phyloP scores from a whole-genome alignment of 2,329 filamentous ascomycete species.

The Podosphaera xanthii region DNA sequence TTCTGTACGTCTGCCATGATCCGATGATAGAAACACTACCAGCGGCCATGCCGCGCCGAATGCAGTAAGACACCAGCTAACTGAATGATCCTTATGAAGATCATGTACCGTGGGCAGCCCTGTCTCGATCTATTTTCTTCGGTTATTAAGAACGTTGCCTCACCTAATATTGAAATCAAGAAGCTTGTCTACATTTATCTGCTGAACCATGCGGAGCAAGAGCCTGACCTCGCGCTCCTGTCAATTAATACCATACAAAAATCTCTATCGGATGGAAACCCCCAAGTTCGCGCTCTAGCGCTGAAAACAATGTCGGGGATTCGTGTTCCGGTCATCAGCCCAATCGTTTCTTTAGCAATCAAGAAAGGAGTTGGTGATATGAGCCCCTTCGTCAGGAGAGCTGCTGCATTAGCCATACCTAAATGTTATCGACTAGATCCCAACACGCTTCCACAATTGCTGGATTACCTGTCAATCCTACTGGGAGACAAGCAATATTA shows the following conservation, averaged over 20 bases:
- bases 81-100: conserved; percentile 26
- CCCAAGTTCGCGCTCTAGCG: conserved; percentile 75
- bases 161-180: conserved; percentile 81
- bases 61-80: neutral
- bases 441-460: conserved; percentile 57
- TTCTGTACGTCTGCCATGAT: conserved; percentile 32
- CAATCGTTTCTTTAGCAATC: conserved; percentile 89
- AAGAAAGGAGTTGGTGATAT: conserved; percentile 86
- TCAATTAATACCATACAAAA: conserved; percentile 99
- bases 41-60: neutral
- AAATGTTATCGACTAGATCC: conserved; percentile 90
- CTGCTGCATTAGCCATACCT: conserved; percentile 78
- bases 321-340: conserved; percentile 88
- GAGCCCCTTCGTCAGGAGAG: conserved; percentile 81
- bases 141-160: conserved; percentile 93
- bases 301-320: conserved; percentile 95
- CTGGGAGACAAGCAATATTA: conserved; percentile 87
- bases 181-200: conserved; percentile 98
- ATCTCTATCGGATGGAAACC: conserved; percentile 77
- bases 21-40: neutral
- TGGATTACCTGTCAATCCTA: conserved; percentile 57
- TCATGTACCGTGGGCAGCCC: conserved; percentile 83
- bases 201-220: conserved; percentile 84
- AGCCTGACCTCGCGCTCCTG: conserved; percentile 81
- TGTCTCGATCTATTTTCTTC: conserved; percentile 91